Evolutionary conservation across 1,284 basidiomycete genomes (phyloP), one percentile per base, ranked within the genome.

Genomic region (Mycosarcoma mackinlayi): DNA sequence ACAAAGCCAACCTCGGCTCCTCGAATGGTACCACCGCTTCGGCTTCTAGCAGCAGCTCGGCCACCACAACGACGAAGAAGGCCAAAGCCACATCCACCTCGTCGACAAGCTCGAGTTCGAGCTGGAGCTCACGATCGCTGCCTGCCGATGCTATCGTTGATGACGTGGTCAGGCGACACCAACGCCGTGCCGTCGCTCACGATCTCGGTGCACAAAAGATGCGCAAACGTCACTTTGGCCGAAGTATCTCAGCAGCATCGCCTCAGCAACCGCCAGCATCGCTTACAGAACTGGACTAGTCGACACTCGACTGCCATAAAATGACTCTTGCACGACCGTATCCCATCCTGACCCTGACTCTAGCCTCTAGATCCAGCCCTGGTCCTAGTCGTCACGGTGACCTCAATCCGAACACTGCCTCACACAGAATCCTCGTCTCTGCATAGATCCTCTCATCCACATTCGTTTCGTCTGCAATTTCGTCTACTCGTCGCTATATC

Each of bases 1-100:
- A 72, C 53, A 62, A 72, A 28, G 69, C 59, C n/a, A 72, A 72
- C 24, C 52, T 72, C n/a, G 60, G 64, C 30, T 54, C 57, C 3
- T 47, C 52, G 24, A 44, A 28, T 21, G 35, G 21, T 16, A 10
- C 37, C 6, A 18, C 40, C 1, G 28, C 50, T 6, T 6, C 35
- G 1, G 44, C 28, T 24, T 8, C 45, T 39, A 55, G 16, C 47
- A n/a, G 21, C 9, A n/a, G 8, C 4, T 53, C 60, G 6, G 39
- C 48, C 6, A 46, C 60, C 19, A 52, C 45, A 16, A 48, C 41
- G 34, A 52, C 21, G 27, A 51, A 28, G 11, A 51, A 42, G 37
- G 47, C 62, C 4, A 47, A 53, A 16, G 46, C 57, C 2, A 56
- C 52, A 16, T 23, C 56, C 5, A 60, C 56, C 13, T 34, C 50